Base-by-base conservation (phyloP, 352 stramenopile species). In the Globisporangium viniferum region DNA sequence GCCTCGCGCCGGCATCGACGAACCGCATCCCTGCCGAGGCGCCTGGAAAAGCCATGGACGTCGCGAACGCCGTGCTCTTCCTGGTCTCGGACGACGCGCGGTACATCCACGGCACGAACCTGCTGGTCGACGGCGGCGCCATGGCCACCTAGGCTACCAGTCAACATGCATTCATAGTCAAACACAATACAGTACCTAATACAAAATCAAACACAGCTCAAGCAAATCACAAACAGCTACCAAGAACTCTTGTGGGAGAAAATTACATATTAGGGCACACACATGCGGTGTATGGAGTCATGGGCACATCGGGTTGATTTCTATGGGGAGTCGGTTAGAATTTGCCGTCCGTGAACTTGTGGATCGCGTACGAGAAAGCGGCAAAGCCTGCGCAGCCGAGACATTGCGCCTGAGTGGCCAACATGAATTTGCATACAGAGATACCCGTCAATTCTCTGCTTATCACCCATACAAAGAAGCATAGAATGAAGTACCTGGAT, bases 381-480 rank as follows among this genome's bases (percentile, higher is more conserved):
- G 93, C 93, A 73, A 98, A 97, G 68, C 91, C 91, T 68, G 82
- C 94, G 81, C 97, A 99, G 39, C 95, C 95, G 18, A 98, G 71
- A 69, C 92, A 97, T 70, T 97, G 94, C 8, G 94, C 94, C 72
- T 69, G 29, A 3, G 9, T 54, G 3, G 3, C 7, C 12, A 41
- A 31, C 2, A 35, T 35, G 18, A 44, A 15, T 15, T 44, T 44
- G 36, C 36, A 14, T 14, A 44, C 36, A 44, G 36, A 44, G 35
- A 41, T 1, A 33, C 15, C 12, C 36, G 12, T 44, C 36, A 44
- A 15, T 44, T 44, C 9, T 15, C 36, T 44, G 36, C 10, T 44
- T 10, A 44, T 44, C 9, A 44, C 7, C 9, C 57, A 51, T 6
- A 12, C 10, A 36, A 36, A 36, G 3, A 22, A 31, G 0, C 2